Percentiles rank a stretch among this genome's conserved stretches.
Evolutionary conservation across 805 yeast species (phyloP).

Genomic region (Tetrapisispora arboricola): DNA sequence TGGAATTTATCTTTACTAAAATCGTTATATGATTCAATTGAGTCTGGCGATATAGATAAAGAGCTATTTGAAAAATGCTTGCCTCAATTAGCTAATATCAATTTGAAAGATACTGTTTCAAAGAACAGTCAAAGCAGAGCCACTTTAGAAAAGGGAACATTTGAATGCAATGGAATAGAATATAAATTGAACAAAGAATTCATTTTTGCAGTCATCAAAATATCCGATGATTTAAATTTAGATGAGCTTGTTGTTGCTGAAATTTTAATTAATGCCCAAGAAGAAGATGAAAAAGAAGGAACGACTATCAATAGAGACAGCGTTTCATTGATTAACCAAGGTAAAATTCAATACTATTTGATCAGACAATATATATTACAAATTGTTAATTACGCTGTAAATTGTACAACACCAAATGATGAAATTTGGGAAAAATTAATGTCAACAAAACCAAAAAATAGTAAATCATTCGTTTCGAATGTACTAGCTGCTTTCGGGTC

Average conservation of each 20-base stretch:
- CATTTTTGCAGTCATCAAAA: slow-evolving; percentile 43
- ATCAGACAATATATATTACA: slow-evolving; percentile 69
- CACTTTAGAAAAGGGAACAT: slow-evolving; percentile 35
- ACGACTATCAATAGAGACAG: slow-evolving; percentile 10
- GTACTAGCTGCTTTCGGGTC: slow-evolving; percentile 45
- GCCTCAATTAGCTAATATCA: slow-evolving; percentile 37
- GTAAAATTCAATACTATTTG: slow-evolving; percentile 55
- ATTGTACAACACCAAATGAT: slow-evolving; percentile 13
- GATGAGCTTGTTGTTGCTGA: slow-evolving; percentile 75
- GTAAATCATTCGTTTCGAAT: slow-evolving; percentile 2
- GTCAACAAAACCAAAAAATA: background rate
- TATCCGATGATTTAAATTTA: slow-evolving; percentile 57
- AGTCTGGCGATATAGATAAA: slow-evolving; percentile 19
- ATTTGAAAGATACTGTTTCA: slow-evolving; percentile 30
- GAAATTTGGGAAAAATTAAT: slow-evolving; percentile 10
- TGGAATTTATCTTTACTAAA: slow-evolving; percentile 30
- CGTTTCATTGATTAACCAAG: slow-evolving; percentile 42
- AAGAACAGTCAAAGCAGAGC: slow-evolving; percentile 40
- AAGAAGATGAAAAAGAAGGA: slow-evolving; percentile 9
- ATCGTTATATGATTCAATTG: slow-evolving; percentile 39
- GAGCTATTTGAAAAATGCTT: slow-evolving; percentile 28
- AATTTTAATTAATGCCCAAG: slow-evolving; percentile 33
- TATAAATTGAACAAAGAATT: slow-evolving; percentile 59
- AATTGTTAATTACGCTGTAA: slow-evolving; percentile 38
- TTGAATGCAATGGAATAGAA: slow-evolving; percentile 35